Percentiles rank a stretch among this genome's conserved stretches.
These are phyloP conservation scores for Colletotrichum shisoi DNA, from an alignment of 2,329 filamentous ascomycete genomes.

Conservation along the genomic window DNA sequence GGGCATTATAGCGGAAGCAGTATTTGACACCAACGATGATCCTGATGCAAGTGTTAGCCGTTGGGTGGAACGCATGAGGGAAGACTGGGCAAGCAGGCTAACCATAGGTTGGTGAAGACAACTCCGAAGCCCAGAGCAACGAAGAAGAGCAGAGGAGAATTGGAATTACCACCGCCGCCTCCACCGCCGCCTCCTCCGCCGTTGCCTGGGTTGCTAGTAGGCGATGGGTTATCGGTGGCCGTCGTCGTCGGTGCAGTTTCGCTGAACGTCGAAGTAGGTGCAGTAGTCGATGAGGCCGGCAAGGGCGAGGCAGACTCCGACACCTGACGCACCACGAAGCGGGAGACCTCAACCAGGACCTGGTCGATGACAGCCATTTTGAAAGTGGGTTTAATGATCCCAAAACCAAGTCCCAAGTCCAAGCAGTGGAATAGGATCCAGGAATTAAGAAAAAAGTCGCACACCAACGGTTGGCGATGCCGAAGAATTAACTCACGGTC, in stretches of 20 bases:
- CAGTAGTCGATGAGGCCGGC: slow-evolving; percentile 40
- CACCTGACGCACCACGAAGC: slow-evolving; percentile 48
- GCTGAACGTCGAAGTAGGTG: slow-evolving; percentile 40
- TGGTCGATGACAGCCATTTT: slow-evolving; percentile 52
- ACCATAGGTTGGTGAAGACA: slow-evolving; percentile 99
- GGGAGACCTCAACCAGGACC: slow-evolving; percentile 49
- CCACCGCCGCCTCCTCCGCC: slow-evolving; percentile 24
- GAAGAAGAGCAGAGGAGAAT: slow-evolving; percentile 73
- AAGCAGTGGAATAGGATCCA: slow-evolving; percentile 2
- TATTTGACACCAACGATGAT: slow-evolving; percentile 99
- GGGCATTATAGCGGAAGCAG: slow-evolving; percentile 97
- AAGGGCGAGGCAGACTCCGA: slow-evolving; percentile 25
- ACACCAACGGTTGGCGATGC: slow-evolving; percentile 30
- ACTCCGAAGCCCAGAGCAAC: slow-evolving; percentile 96
- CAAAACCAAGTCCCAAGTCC: neutral
- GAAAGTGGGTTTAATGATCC: slow-evolving; percentile 2
- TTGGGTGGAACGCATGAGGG: neutral
- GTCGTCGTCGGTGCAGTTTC: slow-evolving; percentile 25
- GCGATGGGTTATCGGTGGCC: neutral
- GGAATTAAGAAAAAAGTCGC: slow-evolving; percentile 1
- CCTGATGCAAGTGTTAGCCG: slow-evolving; percentile 62
- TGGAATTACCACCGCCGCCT: slow-evolving; percentile 45
- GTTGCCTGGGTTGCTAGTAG: slow-evolving; percentile 37
- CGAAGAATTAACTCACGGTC: slow-evolving; percentile 31
- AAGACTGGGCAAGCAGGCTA: slow-evolving; percentile 50